Evolutionary conservation across 1,284 basidiomycete genomes (phyloP).

Genomic region (Wolfiporia cocos): DNA sequence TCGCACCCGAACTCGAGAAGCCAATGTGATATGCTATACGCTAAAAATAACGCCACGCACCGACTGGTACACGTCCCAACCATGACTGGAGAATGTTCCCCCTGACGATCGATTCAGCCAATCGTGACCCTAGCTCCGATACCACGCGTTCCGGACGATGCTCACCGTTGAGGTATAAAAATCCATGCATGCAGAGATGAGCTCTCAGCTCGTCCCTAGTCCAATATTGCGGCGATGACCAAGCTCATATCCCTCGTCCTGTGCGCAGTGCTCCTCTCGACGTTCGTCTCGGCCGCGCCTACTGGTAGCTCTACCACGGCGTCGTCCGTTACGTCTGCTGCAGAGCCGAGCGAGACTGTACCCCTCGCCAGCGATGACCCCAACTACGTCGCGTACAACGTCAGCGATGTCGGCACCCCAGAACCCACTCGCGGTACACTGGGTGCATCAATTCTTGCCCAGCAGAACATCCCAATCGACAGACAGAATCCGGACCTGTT

Average conservation of each 20-base stretch:
- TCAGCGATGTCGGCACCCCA: slow-evolving; percentile 11
- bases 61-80: no score
- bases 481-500: slow-evolving; percentile 56
- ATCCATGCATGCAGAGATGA: no score
- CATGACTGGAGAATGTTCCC: no score
- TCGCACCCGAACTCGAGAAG: no score
- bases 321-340: slow-evolving; percentile 3
- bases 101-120: no score
- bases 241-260: background rate
- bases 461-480: slow-evolving; percentile 46
- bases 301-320: slow-evolving; percentile 2
- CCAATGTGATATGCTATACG: no score
- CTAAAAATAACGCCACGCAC: no score
- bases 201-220: no score
- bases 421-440: slow-evolving; percentile 34
- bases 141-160: no score
- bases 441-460: slow-evolving; percentile 50
- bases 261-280: background rate
- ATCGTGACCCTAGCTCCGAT: no score
- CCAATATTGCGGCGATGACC: no score
- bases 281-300: slow-evolving; percentile 1
- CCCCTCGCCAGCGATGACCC: slow-evolving; percentile 43
- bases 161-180: no score
- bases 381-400: slow-evolving; percentile 35
- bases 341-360: slow-evolving; percentile 31